phyloP scores from a whole-genome alignment of 2,329 filamentous ascomycete species.

The Aureobasidium sp. region DNA sequence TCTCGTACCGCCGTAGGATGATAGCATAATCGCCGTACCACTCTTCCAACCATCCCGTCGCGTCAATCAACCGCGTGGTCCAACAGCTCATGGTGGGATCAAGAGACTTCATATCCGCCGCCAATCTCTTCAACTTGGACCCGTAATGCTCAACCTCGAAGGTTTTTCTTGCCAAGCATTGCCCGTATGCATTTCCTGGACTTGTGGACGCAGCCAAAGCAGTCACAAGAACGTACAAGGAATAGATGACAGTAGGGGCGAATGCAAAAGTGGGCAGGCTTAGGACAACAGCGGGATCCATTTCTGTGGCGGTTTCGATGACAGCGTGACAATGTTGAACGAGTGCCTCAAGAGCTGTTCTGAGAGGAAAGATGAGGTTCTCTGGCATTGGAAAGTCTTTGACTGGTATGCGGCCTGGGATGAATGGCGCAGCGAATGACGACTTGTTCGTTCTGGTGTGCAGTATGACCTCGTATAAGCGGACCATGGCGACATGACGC shows the following conservation, averaged over 20 bases:
- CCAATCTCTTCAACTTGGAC: not conserved
- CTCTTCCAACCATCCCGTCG: conserved; percentile 3
- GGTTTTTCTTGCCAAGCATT: not conserved
- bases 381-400: conserved; percentile 24
- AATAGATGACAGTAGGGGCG: not conserved
- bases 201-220: not conserved
- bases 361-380: conserved; percentile 12
- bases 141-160: not conserved
- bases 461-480: conserved; percentile 26
- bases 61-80: not conserved
- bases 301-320: not conserved
- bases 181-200: not conserved
- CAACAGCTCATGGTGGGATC: conserved; percentile 7
- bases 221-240: not conserved
- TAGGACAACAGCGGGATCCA: not conserved
- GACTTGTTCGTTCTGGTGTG: conserved; percentile 27
- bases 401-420: conserved; percentile 24
- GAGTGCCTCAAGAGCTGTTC: not conserved
- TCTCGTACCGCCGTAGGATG: not conserved
- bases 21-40: conserved; percentile 1
- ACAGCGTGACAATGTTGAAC: not conserved
- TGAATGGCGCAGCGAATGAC: conserved; percentile 26
- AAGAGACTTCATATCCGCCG: not conserved
- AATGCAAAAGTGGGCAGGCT: not conserved
- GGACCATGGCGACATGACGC: conserved; percentile 23